Base-by-base conservation (phyloP, 1,284 basidiomycete species). In the Trichosporon sp. region DNA sequence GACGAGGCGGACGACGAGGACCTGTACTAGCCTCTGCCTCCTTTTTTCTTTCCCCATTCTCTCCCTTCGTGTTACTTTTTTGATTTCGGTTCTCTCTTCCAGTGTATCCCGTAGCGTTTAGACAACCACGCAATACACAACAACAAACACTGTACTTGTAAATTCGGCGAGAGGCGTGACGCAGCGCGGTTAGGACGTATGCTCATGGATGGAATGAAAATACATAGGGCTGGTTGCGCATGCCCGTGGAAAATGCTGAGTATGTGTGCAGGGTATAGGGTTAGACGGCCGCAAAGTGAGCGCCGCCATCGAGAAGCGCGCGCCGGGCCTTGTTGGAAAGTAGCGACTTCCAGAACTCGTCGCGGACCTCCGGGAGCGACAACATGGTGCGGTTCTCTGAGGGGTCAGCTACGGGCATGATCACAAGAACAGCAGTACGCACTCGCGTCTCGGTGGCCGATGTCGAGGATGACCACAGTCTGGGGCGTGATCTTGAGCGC, bases 361-460 rank as follows among this genome's bases (percentile, higher is more conserved):
- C 78, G 47, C 83, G 74, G 25, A 81, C 77, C 65, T 84, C 83
- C 12, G 80, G 77, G 32, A 83, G 77, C 11, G 79, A 80, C 18
- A 84, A 73, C 34, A 84, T 73, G 1, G 79, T 78, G 42, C 83
- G 75, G 27, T 78, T 80, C 74, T 84, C 82, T 83, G 68, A n/a
- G 13, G 15, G 2, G 62, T 66, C 66, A 62, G 64, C 62, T 13
- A 23, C 13, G 11, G 8, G 25, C n/a, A 15, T n/a, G 29, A 1
- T 9, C 1, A 27, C 13, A 23, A 42, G 18, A 34, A 23, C 25
- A 13, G 31, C 0, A n/a, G 1, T 2, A 77, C 79, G 70, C 56
- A 81, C 80, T 82, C 68, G 70, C 73, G 68, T 82, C 81, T 64
- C 77, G 73, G 64, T 80, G 81, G 0, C 78, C 75, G 15, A 80